Base-by-base conservation (phyloP, 2,329 filamentous ascomycete species). In the Drechslerella dactyloides region DNA sequence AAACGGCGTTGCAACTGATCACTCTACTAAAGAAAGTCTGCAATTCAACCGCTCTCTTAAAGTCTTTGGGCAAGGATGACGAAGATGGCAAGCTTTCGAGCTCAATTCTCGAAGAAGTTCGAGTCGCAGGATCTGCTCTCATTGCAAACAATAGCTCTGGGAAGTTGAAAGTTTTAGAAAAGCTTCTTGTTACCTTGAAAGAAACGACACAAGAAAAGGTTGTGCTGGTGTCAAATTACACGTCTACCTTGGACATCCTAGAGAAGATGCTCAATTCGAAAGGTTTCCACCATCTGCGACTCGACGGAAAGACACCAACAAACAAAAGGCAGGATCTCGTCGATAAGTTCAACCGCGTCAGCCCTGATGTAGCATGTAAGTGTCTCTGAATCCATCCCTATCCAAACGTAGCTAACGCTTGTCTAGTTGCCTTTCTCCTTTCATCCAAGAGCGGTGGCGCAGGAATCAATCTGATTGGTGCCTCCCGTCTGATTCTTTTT, bases 171-270 rank as follows among this genome's bases (percentile, higher is more conserved):
- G 84, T 90, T 1, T 81, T 91, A 1, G 87, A 90, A 76, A 83
- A 85, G 58, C 81, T 91, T 7, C 80, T 91, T 1, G 83, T 87
- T 74, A 83, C 82, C 10, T 82, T 91, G 23, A 84, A 83, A 54
- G 83, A 81, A 1, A 85, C 82, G 0, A 89, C 88, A 0, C 80
- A 83, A 0, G 89, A 91, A 76, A 91, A 90, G 76, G 84, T 91
- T 23, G 87, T 91, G 8, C 82, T 91, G 7, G 87, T 91, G n/a
- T 90, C 88, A 19, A 90, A 90, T 76, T 90, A 90, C 77, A 91
- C 89, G 0, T 86, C 86, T 8, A 91, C 89, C 0, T 83, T 91
- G 8, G 86, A 89, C 75, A 82, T 90, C 73, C 83, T 91, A 2
- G 84, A 84, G 48, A 83, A 82, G 1, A 82, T 90, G 1, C 82